Conservation (phyloP, 257 asterid species). For the Fraxinus excelsior region DNA sequence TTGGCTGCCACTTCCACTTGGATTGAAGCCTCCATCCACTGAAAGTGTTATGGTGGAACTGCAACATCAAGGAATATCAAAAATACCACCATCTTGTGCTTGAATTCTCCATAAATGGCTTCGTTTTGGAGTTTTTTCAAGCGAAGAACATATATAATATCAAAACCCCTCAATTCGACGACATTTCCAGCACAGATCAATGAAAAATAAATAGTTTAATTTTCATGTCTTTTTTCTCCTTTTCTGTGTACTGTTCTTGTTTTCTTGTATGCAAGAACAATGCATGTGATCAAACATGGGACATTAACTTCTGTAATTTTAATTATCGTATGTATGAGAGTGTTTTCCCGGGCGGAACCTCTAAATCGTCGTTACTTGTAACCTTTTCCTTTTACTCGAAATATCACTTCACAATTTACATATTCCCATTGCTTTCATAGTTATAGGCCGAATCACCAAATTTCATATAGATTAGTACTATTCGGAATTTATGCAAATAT, state of each 20-base stretch:
- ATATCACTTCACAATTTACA: neutral
- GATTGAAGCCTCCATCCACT: conserved; percentile 79
- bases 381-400: neutral
- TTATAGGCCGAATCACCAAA: too few relatives aligned
- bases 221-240: neutral
- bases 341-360: neutral
- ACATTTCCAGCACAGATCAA: conserved; percentile 29
- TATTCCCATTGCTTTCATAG: neutral
- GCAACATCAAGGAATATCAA: conserved; percentile 79
- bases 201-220: neutral
- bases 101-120: conserved; percentile 6
- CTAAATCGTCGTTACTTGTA: neutral
- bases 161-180: conserved; percentile 44
- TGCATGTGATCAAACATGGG: neutral
- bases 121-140: neutral
- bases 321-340: neutral
- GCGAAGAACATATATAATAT: neutral
- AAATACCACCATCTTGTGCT: conserved; percentile 68
- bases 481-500: too few relatives aligned
- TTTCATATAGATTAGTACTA: too few relatives aligned
- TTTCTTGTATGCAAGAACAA: neutral
- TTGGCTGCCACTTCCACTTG: conserved; percentile 94
- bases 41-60: conserved; percentile 82
- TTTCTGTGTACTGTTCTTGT: neutral
- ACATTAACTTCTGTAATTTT: neutral